Conservation (phyloP, 257 asterid genomes). For the Marsdenia floribunda region DNA sequence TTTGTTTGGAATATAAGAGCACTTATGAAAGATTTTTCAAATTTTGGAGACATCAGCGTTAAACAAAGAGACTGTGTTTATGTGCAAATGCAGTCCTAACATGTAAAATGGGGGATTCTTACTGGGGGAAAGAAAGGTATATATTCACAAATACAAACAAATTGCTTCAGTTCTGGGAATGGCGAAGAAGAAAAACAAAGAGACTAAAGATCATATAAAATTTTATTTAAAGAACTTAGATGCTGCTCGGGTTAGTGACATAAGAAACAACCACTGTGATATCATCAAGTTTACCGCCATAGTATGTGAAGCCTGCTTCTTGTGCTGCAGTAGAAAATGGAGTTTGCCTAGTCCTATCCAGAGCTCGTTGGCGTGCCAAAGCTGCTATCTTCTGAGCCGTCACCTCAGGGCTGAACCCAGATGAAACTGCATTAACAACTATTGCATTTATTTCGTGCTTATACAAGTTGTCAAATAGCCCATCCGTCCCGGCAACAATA, state of each 20-base stretch:
- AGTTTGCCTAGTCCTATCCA: conserved; percentile 39
- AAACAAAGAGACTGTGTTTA: not conserved
- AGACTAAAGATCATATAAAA: no score
- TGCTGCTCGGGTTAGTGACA: conserved; percentile 21
- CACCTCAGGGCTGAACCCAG: conserved; percentile 47
- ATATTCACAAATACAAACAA: not conserved
- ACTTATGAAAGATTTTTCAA: not conserved
- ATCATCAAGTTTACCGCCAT: conserved; percentile 85
- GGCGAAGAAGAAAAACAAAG: not conserved
- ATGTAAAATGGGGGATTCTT: not conserved
- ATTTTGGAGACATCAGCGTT: not conserved
- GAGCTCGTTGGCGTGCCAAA: conserved; percentile 57
- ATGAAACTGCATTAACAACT: conserved; percentile 47
- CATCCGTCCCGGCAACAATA: conserved; percentile 84
- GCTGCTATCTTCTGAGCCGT: conserved; percentile 60
- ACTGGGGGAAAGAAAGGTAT: not conserved
- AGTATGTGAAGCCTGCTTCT: conserved; percentile 52
- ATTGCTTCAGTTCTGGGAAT: not conserved
- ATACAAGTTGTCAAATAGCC: conserved; percentile 72
- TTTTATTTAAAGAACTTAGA: not conserved
- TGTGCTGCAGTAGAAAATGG: conserved; percentile 81
- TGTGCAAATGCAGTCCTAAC: not conserved
- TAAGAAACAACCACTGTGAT: conserved; percentile 66
- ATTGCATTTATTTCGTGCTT: conserved; percentile 48
- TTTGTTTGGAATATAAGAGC: not conserved